Base-by-base conservation (phyloP, 2,329 filamentous ascomycete species). In the Cladobotryum protrusum region DNA sequence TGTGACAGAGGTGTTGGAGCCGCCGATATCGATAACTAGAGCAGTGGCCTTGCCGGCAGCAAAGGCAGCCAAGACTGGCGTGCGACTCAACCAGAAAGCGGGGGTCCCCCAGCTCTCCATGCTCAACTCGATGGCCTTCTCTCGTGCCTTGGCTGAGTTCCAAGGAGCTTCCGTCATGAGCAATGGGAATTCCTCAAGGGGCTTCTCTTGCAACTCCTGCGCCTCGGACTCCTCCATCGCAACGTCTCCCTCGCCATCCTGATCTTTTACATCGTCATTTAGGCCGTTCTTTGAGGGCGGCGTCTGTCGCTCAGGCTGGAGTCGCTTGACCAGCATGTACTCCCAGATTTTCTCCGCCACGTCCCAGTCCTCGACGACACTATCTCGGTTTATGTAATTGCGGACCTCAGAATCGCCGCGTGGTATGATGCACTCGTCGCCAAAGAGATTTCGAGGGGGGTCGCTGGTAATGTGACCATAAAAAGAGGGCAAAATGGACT, bases 41-140 rank as follows among this genome's bases (percentile, higher is more conserved):
- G 91, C 92, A 4, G 89, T 95, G 0, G 92, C 86, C 71, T 96
- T 97, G 56, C 93, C 93, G 14, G 89, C 86, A 15, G 90, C 90
- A 65, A 96, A 97, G 17, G 91, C 87, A 48, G 92, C 85, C 65
- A 96, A 79, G 40, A 96, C 91, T 20, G 92, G 90, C 47, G 85
- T 95, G 63, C 89, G 84, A 55, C 89, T 89, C 54, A 97, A 76
- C 79, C 92, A 99, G 69, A 96, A 97, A 5, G 93, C 93, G 15
- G 93, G 93, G 49, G 86, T 87, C 24, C 89, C 91, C 90, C 93
- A 99, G 63, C 83, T 88, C 76, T 99, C 93, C 85, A 99, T 96
- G 52, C 89, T 90, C 55, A 97, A 83, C 72, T 99, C 93, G 61
- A 96, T 92, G 37, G 86, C 85, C 79, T 93, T 95, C 72, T 99